Conservation (phyloP, 78 protist species). For the Dictyostelium firmibasis region DNA sequence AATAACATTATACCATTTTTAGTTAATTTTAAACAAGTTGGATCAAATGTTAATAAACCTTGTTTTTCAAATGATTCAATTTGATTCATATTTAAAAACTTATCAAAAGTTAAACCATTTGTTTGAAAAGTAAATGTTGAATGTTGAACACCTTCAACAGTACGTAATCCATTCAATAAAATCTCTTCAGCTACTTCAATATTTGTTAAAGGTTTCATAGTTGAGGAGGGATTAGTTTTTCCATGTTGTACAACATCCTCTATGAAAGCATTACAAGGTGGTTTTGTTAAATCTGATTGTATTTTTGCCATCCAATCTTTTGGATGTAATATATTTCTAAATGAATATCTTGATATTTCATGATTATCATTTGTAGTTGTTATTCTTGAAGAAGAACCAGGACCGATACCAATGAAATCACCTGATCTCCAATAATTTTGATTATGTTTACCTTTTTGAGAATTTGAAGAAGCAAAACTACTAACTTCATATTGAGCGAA, state of each 20-base stretch:
- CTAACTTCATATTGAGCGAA: slow-evolving; percentile 67
- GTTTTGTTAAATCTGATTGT: neutral
- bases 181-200: slow-evolving; percentile 25
- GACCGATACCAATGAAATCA: slow-evolving; percentile 83
- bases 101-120: neutral
- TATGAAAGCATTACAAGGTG: neutral
- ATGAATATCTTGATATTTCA: neutral
- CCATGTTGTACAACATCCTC: neutral
- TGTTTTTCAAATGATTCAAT: neutral
- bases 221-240: neutral
- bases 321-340: slow-evolving; percentile 26
- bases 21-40: neutral
- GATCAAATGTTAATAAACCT: neutral
- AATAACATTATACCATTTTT: neutral
- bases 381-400: slow-evolving; percentile 78
- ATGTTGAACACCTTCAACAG: slow-evolving; percentile 47
- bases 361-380: neutral
- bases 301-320: slow-evolving; percentile 36
- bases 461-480: neutral
- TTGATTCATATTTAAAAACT: neutral
- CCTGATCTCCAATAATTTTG: slow-evolving; percentile 81
- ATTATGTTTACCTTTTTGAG: slow-evolving; percentile 36
- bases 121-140: slow-evolving; percentile 13
- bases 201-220: neutral
- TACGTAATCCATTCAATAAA: slow-evolving; percentile 56